phyloP scores from a whole-genome alignment of 768 basidiomycete species.

The Epithele typhae region DNA sequence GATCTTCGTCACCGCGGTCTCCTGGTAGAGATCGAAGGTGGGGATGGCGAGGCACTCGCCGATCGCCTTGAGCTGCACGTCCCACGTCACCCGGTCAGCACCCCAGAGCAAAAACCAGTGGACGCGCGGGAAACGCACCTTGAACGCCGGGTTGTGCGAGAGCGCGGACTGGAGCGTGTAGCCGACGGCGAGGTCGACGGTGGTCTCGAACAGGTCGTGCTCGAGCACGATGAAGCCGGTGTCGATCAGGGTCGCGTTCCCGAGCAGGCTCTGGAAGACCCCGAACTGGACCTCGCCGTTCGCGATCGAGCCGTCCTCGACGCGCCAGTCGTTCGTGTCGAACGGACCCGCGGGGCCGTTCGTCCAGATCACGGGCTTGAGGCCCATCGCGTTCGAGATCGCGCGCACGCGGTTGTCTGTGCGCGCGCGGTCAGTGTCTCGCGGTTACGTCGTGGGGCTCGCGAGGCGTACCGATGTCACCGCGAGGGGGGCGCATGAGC shows the following conservation, averaged over 20 bases:
- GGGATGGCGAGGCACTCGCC: constrained; percentile 70
- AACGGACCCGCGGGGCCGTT: constrained; percentile 49
- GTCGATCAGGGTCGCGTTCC: constrained; percentile 53
- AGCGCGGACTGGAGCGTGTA: constrained; percentile 80
- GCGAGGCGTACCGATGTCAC: constrained; percentile 65
- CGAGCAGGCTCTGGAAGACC: constrained; percentile 72
- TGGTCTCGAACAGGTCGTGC: constrained; percentile 81
- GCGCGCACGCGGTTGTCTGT: constrained; percentile 89
- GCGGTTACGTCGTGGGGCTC: too few relatives aligned
- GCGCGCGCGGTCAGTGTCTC: too few relatives aligned
- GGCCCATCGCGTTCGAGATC: constrained; percentile 86
- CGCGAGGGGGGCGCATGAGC: constrained; percentile 77
- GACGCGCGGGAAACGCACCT: constrained; percentile 34
- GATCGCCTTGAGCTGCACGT: constrained; percentile 60
- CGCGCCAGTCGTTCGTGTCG: constrained; percentile 87
- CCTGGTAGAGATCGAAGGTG: constrained; percentile 70
- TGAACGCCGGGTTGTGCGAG: constrained; percentile 58
- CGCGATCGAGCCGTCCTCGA: constrained; percentile 68
- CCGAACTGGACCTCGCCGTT: constrained; percentile 63
- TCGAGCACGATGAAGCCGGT: constrained; percentile 87
- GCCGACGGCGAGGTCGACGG: constrained; percentile 86
- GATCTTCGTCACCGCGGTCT: constrained; percentile 66
- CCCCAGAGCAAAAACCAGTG: too few relatives aligned
- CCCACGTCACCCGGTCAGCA: too few relatives aligned
- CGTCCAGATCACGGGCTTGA: constrained; percentile 91